phyloP scores from a whole-genome alignment of 169 alveolate genomes.

The Plasmodium billcollinsi region DNA sequence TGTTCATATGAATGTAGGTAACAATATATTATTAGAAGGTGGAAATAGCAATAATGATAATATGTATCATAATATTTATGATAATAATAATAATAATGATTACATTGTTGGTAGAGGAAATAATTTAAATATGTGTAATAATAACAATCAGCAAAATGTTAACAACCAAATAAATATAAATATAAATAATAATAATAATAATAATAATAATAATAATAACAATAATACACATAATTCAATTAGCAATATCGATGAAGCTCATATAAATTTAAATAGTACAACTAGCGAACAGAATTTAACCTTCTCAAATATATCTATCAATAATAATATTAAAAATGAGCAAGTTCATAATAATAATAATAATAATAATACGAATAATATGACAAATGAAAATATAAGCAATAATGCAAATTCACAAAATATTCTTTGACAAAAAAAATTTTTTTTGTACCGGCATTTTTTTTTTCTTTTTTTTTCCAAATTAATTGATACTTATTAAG shows the following conservation, averaged over 20 bases:
- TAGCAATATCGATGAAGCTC: background rate
- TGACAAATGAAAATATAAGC: too few species aligned
- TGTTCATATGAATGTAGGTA: background rate
- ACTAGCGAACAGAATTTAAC: too few species aligned
- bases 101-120: background rate
- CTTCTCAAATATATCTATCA: too few species aligned
- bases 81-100: background rate
- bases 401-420: too few species aligned
- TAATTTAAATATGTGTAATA: background rate
- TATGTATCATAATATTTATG: background rate
- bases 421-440: too few species aligned
- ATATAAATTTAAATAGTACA: too few species aligned
- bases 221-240: conserved; percentile 5
- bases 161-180: background rate
- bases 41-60: background rate
- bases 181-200: background rate
- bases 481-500: too few species aligned
- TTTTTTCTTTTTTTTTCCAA: too few species aligned
- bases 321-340: too few species aligned
- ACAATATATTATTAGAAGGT: background rate
- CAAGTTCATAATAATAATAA: too few species aligned
- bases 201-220: background rate
- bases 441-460: too few species aligned
- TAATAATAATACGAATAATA: too few species aligned
- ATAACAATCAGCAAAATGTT: background rate